These are phyloP conservation scores for Endotrypanum monterogeii DNA, from an alignment of 208 protist species.

Conservation along the genomic window DNA sequence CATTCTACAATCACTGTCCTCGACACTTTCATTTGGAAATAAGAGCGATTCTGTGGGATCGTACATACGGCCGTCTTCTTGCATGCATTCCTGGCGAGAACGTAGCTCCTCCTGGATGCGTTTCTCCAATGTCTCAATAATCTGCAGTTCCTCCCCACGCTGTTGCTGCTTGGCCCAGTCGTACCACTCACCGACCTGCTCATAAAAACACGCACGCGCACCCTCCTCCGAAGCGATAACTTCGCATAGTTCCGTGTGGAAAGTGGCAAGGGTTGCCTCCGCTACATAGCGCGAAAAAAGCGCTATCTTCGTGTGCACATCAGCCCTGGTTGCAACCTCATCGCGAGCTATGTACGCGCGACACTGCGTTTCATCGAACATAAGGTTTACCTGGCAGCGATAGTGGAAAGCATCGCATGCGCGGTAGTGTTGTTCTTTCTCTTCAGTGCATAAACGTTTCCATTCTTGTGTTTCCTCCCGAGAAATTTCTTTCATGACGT, in stretches of 20 bases:
- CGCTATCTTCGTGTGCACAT: slow-evolving; percentile 22
- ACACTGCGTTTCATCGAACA: slow-evolving; percentile 29
- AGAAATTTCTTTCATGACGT: background rate
- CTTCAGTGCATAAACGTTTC: slow-evolving; percentile 5
- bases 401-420: slow-evolving; percentile 7
- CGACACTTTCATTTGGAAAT: background rate
- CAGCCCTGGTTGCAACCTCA: slow-evolving; percentile 18
- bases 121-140: slow-evolving; percentile 27
- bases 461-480: slow-evolving; percentile 15
- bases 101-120: slow-evolving; percentile 53
- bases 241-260: slow-evolving; percentile 41
- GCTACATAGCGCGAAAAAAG: slow-evolving; percentile 37
- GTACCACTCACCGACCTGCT: slow-evolving; percentile 36
- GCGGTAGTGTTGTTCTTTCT: slow-evolving; percentile 5
- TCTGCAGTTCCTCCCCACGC: slow-evolving; percentile 39
- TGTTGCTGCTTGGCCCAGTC: slow-evolving; percentile 22
- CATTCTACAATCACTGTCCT: background rate
- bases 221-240: slow-evolving; percentile 43
- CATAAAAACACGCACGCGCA: slow-evolving; percentile 38
- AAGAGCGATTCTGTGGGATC: background rate
- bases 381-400: slow-evolving; percentile 14
- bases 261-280: slow-evolving; percentile 39
- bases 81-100: slow-evolving; percentile 37
- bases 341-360: slow-evolving; percentile 18
- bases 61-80: slow-evolving; percentile 64